Evolutionary conservation across 345 rosid species (phyloP), one percentile per base, ranked within the genome.

Genomic region (Lagerstroemia speciosa): DNA sequence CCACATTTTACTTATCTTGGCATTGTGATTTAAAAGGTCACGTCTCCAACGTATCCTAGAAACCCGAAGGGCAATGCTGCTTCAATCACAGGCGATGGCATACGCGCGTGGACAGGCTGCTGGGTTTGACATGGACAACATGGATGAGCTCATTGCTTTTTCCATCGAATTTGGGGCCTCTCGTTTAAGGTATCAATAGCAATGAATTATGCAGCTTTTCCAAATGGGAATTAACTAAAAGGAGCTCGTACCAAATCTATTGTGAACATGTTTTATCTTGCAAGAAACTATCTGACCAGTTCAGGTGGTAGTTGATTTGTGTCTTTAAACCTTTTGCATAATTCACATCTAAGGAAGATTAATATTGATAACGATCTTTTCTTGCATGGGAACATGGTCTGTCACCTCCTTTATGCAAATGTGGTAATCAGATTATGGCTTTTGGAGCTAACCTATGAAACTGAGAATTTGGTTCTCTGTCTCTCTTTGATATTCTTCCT

Each of bases 31-130:
- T 63, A 31, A 26, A 26, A 86, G 96, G 82, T 79, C 83, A 73
- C 93, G 86, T 79, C 94, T 90, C 71, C 95, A 84, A 65, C 81
- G 86, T 69, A 80, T 90, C 64, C 73, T 87, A 73, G 91, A 85
- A 80, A 85, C 94, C 11, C 78, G 90, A 37, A 86, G 82, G 73
- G 76, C 82, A 8, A 79, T 89, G 75, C 94, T 92, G 45, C 79
- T 80, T 65, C 82, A 78, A 73, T 93, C 89, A 79, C 98, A 88
- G 78, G 96, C 95, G 27, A 92, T 90, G 96, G 91, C 87, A 3
- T 90, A 83, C 73, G 95, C 91, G n/a, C 83, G 91, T 63, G 91
- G 94, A 11, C 81, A 94, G 96, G 55, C 46, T 38, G 24, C 33
- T 33, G 78, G 67, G 3, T 89, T 83, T 70, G 86, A 88, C 27